phyloP scores from a whole-genome alignment of 345 rosid species.

The Brassica incana region DNA sequence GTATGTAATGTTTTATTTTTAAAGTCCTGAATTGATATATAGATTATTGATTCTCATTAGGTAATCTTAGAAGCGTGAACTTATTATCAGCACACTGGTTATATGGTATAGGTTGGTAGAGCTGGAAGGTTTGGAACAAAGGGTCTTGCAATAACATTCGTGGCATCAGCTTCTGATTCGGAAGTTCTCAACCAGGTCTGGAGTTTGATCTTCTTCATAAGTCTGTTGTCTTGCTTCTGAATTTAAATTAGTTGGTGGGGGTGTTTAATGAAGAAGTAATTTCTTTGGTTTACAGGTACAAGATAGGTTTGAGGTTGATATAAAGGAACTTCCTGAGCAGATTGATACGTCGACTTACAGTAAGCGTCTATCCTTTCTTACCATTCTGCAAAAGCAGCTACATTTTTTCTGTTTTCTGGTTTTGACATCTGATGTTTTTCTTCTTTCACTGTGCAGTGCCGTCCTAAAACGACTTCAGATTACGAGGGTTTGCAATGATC shows the following conservation, averaged over 20 bases:
- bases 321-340: slow-evolving; percentile 95
- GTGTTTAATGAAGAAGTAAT: background rate
- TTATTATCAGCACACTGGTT: background rate
- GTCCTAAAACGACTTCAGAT: slow-evolving; percentile 12
- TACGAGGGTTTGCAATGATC: background rate
- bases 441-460: slow-evolving; percentile 1
- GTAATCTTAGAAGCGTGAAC: background rate
- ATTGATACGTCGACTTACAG: slow-evolving; percentile 93
- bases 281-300: slow-evolving; percentile 58
- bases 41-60: background rate
- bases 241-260: background rate
- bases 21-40: background rate
- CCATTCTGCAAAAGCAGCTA: background rate
- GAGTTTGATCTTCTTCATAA: background rate
- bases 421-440: background rate
- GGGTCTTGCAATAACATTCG: slow-evolving; percentile 97
- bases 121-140: slow-evolving; percentile 99
- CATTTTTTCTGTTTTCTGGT: background rate
- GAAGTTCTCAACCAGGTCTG: slow-evolving; percentile 92
- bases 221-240: background rate
- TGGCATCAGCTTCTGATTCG: slow-evolving; percentile 85
- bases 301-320: slow-evolving; percentile 94
- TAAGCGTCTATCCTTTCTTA: slow-evolving; percentile 35
- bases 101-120: slow-evolving; percentile 78
- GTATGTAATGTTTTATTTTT: slow-evolving; percentile 34